phyloP scores from a whole-genome alignment of 371 early-diverging fungal genomes.

The Rhizopus microsporus region DNA sequence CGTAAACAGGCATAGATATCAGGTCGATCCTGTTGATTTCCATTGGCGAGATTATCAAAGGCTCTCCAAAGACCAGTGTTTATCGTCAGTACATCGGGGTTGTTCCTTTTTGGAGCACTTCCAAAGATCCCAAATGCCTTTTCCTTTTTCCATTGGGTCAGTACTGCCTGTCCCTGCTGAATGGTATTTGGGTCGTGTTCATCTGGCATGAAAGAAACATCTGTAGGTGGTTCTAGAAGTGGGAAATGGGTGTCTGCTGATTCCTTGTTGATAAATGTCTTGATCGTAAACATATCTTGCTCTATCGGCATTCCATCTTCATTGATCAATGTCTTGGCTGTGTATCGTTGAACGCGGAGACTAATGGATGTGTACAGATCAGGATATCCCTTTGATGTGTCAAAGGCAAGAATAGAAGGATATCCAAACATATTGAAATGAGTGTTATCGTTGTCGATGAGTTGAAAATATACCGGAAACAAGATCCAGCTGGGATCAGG shows the following conservation, averaged over 20 bases:
- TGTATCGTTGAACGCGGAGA: slow-evolving; percentile 32
- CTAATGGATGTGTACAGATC: slow-evolving; percentile 25
- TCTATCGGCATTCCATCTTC: slow-evolving; percentile 3
- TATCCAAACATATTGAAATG: slow-evolving; percentile 28
- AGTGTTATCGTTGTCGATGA: neutral
- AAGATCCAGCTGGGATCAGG: slow-evolving; percentile 18
- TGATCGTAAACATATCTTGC: neutral
- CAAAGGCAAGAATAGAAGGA: slow-evolving; percentile 34
- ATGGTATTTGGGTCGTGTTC: slow-evolving; percentile 6
- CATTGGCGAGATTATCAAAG: slow-evolving; percentile 14
- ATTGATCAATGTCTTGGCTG: slow-evolving; percentile 28
- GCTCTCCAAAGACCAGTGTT: slow-evolving; percentile 34
- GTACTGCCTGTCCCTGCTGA: slow-evolving; percentile 46
- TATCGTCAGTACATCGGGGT: slow-evolving; percentile 8
- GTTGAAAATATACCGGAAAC: slow-evolving; percentile 40
- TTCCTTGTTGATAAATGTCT: neutral
- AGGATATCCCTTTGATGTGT: slow-evolving; percentile 12
- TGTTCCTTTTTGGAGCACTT: neutral
- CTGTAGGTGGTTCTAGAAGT: neutral
- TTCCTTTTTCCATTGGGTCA: slow-evolving; percentile 29
- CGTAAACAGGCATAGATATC: slow-evolving; percentile 43
- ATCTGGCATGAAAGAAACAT: neutral
- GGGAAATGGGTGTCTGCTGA: neutral
- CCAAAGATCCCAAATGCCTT: slow-evolving; percentile 41
- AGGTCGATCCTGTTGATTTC: slow-evolving; percentile 37